Conservation (phyloP, 2,329 filamentous ascomycete species). For the Xylariaceae sp. region DNA sequence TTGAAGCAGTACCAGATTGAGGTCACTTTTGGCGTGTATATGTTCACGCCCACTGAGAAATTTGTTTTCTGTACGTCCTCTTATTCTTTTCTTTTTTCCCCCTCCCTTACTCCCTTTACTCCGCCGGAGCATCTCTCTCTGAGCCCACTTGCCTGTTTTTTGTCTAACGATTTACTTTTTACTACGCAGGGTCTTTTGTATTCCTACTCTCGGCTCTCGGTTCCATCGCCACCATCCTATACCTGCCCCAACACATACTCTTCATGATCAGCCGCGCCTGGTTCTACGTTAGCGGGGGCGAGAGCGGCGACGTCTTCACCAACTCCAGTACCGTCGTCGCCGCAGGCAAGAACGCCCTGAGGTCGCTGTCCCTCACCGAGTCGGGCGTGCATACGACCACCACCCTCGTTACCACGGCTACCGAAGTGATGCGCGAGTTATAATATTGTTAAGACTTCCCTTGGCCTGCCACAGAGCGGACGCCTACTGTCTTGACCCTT, state of each 20-base stretch:
- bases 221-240: constrained; percentile 79
- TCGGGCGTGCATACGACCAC: constrained; percentile 22
- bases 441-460: no score
- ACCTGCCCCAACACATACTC: constrained; percentile 85
- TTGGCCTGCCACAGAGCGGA: no score
- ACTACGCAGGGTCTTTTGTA: constrained; percentile 73
- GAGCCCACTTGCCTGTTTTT: not conserved
- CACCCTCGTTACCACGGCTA: constrained; percentile 25
- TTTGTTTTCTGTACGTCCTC: constrained; percentile 85
- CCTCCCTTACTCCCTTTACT: not conserved
- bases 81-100: constrained; percentile 2
- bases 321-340: constrained; percentile 31
- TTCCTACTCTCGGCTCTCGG: constrained; percentile 86
- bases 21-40: constrained; percentile 93
- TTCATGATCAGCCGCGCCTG: constrained; percentile 79
- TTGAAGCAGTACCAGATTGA: constrained; percentile 98
- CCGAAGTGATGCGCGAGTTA: constrained; percentile 33
- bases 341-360: constrained; percentile 38
- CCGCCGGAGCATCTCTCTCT: not conserved
- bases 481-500: no score
- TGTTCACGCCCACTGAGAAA: constrained; percentile 94
- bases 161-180: not conserved
- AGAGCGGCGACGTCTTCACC: constrained; percentile 25
- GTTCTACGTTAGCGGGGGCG: constrained; percentile 91
- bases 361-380: constrained; percentile 33